These are phyloP conservation scores for Thielaviopsis musarum DNA, from an alignment of 2,329 filamentous ascomycete genomes.

Conservation along the genomic window DNA sequence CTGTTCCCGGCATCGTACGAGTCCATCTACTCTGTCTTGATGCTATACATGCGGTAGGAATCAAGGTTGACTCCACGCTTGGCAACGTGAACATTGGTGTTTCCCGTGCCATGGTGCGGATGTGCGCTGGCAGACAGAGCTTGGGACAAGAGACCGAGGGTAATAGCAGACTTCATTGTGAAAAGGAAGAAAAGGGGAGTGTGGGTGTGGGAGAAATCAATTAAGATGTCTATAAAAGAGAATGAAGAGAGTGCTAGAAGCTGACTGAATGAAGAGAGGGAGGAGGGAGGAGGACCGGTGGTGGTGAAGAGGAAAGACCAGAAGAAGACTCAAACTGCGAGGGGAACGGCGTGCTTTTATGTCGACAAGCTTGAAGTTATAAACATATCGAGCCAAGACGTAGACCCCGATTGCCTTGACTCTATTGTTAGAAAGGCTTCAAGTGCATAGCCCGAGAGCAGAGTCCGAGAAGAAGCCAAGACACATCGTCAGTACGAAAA, in stretches of 20 bases:
- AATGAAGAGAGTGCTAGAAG: not conserved
- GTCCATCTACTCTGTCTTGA: conserved; percentile 19
- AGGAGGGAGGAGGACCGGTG: not conserved
- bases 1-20: conserved; percentile 14
- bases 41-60: conserved; percentile 19
- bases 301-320: conserved; percentile 7
- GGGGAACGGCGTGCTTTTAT: too few relatives aligned
- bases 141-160: conserved; percentile 21
- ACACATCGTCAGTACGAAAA: too few relatives aligned
- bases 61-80: conserved; percentile 20
- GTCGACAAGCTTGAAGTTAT: too few relatives aligned
- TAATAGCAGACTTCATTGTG: conserved; percentile 20
- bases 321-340: too few relatives aligned
- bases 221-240: not conserved
- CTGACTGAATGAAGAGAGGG: not conserved
- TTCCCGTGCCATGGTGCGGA: conserved; percentile 16
- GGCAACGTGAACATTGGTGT: conserved; percentile 10
- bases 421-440: too few relatives aligned
- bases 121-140: conserved; percentile 20
- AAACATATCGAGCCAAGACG: too few relatives aligned
- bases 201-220: not conserved
- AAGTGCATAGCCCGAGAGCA: too few relatives aligned
- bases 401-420: too few relatives aligned
- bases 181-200: not conserved
- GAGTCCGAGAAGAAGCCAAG: too few relatives aligned